Percentiles rank a stretch among this genome's conserved stretches.
Conservation (phyloP, 495 filamentous ascomycete genomes). For the Xylaria bambusicola region DNA sequence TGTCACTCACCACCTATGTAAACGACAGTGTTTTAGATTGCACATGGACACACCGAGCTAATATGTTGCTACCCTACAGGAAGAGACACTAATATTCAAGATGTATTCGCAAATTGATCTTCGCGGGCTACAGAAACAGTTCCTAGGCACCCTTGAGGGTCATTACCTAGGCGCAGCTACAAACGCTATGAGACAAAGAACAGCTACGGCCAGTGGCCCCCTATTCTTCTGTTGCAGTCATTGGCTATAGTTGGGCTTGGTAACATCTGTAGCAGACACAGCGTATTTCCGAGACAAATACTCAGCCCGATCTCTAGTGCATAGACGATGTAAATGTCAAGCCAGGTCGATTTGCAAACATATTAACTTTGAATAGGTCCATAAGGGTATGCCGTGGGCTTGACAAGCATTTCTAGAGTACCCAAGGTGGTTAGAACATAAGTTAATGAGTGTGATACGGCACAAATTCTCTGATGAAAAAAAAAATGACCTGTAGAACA, state of each 20-base stretch:
- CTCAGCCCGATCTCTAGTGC: too few relatives aligned
- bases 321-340: neutral
- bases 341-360: neutral
- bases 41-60: neutral
- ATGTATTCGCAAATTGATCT: neutral
- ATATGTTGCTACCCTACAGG: neutral
- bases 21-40: neutral
- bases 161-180: neutral
- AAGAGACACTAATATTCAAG: neutral
- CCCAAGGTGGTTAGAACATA: too few relatives aligned
- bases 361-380: neutral
- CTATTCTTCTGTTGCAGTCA: neutral
- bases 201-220: neutral
- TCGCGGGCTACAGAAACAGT: neutral
- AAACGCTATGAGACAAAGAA: slow-evolving; percentile 22
- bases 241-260: neutral
- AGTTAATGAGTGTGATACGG: neutral
- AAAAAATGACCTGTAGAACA: slow-evolving; percentile 5
- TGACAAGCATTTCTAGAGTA: too few relatives aligned
- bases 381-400: too few relatives aligned
- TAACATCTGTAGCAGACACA: slow-evolving; percentile 14
- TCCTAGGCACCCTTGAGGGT: too few relatives aligned
- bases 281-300: slow-evolving; percentile 18
- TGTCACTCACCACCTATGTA: neutral
- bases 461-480: neutral